Evolutionary conservation across 108 stramenopile species (phyloP).

Genomic region (Cyclotella atomus): DNA sequence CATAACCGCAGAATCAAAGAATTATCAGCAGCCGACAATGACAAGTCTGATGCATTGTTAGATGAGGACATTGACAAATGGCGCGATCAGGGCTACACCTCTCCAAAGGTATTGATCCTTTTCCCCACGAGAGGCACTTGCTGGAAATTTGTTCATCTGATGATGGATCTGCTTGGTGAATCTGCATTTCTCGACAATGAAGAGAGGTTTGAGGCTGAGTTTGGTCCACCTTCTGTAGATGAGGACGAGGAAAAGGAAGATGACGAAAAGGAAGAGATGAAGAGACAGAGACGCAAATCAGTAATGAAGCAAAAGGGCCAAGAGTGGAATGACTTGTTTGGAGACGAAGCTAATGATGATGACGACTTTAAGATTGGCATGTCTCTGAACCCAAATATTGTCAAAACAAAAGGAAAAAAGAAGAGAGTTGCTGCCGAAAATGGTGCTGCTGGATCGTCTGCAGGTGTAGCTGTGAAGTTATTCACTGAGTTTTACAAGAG

Average conservation of each 20-base stretch:
- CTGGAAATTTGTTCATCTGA: conserved; percentile 66
- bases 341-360: conserved; percentile 86
- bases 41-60: conserved; percentile 4
- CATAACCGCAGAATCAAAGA: conserved; percentile 70
- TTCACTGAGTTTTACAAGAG: conserved; percentile 94
- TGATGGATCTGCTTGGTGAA: conserved; percentile 60
- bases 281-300: conserved; percentile 14
- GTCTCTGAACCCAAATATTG: conserved; percentile 70
- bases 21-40: conserved; percentile 11
- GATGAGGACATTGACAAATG: conserved; percentile 52
- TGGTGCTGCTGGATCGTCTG: conserved; percentile 15
- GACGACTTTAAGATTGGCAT: conserved; percentile 96
- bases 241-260: conserved; percentile 30
- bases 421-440: conserved; percentile 25
- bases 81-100: conserved; percentile 90
- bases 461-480: conserved; percentile 66
- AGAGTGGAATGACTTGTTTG: conserved; percentile 92
- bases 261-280: conserved; percentile 14
- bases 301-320: conserved; percentile 72
- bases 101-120: conserved; percentile 81
- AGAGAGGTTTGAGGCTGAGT: conserved; percentile 83
- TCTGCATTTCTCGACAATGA: conserved; percentile 39
- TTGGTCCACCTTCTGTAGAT: conserved; percentile 46
- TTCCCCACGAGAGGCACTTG: conserved; percentile 82
- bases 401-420: conserved; percentile 58